Evolutionary conservation across 176 grass and related monocot species (phyloP).

Genomic region (Carex littledalei): DNA sequence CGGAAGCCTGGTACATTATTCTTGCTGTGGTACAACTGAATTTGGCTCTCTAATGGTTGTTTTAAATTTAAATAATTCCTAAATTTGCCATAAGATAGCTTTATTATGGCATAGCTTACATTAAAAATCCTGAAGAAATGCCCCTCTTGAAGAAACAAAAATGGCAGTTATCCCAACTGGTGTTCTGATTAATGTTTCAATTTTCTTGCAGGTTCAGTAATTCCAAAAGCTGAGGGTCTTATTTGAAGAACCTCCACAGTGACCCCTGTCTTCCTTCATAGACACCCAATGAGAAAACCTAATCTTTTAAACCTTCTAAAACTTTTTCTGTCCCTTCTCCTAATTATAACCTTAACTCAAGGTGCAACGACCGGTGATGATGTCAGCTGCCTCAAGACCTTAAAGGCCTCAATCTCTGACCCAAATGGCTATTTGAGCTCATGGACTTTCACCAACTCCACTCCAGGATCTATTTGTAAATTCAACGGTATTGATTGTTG

Average conservation of each 20-base stretch:
- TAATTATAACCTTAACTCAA: neutral
- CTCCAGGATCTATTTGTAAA: conserved; percentile 46
- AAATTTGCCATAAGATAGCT: neutral
- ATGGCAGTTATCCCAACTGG: neutral
- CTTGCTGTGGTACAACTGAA: neutral
- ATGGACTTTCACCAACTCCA: conserved; percentile 37
- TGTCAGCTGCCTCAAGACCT: conserved; percentile 38
- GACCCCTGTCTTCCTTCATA: neutral
- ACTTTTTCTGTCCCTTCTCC: neutral
- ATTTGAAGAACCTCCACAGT: neutral
- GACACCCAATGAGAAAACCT: neutral
- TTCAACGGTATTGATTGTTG: conserved; percentile 74
- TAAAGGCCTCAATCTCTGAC: conserved; percentile 34
- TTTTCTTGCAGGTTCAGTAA: neutral
- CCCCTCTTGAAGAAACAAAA: neutral
- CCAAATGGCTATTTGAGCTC: conserved; percentile 35
- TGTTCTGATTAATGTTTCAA: neutral
- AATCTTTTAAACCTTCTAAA: neutral
- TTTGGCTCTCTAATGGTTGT: neutral
- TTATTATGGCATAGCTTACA: neutral
- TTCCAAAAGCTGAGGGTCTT: neutral
- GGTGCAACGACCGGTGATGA: conserved; percentile 14
- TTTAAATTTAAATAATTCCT: neutral
- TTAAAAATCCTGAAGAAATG: neutral
- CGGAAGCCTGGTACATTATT: neutral